These are phyloP conservation scores for Coemansia sp. DNA, from an alignment of 192 early-diverging fungal genomes.

Conservation along the genomic window DNA sequence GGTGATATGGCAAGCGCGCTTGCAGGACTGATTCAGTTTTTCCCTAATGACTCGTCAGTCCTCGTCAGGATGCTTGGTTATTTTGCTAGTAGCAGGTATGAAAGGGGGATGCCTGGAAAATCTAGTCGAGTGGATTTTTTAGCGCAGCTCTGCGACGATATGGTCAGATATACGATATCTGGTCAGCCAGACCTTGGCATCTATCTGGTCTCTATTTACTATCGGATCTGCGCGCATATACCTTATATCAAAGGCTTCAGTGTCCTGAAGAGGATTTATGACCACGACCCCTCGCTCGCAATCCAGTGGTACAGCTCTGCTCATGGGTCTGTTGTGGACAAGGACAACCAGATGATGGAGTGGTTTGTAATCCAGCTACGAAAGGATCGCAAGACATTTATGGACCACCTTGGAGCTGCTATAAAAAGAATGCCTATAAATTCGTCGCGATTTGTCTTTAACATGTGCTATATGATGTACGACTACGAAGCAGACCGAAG, in stretches of 20 bases:
- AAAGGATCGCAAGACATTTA: constrained; percentile 1
- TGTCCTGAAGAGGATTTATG: neutral
- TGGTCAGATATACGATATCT: neutral
- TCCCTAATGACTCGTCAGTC: neutral
- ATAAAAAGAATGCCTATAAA: neutral
- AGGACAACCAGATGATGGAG: neutral
- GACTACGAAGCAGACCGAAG: constrained; percentile 6
- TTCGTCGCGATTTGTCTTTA: neutral
- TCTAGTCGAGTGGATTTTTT: neutral
- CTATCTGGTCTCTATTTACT: neutral
- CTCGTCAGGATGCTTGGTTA: neutral
- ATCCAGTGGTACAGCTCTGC: neutral
- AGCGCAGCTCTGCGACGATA: neutral
- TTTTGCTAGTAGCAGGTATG: neutral
- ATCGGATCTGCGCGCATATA: neutral
- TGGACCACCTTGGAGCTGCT: neutral
- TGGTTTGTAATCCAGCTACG: neutral
- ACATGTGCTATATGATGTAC: neutral
- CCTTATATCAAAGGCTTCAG: neutral
- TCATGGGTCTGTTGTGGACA: neutral
- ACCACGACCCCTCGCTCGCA: neutral
- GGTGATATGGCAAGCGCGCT: neutral
- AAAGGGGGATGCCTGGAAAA: neutral
- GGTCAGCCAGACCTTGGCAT: neutral
- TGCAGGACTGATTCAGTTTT: neutral